Percentiles rank a stretch among this genome's conserved stretches.
Conservation (phyloP, 2,329 filamentous ascomycete genomes). For the Calonectria pteridis region DNA sequence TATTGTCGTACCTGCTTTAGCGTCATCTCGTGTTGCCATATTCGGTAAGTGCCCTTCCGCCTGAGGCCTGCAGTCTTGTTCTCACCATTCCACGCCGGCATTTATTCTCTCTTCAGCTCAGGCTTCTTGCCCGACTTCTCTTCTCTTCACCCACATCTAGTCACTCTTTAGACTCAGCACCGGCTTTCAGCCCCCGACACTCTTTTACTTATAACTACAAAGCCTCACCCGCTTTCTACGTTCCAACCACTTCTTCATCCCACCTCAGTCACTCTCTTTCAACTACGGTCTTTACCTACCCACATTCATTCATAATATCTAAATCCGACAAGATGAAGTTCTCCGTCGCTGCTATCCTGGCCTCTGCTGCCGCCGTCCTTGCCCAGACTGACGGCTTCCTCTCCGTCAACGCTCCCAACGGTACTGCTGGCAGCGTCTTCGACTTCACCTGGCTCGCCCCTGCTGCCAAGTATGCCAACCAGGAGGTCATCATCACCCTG, state of each 20-base stretch:
- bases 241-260: slow-evolving; percentile 27
- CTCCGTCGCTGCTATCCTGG: slow-evolving; percentile 62
- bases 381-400: slow-evolving; percentile 71
- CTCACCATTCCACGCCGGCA: slow-evolving; percentile 37
- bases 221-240: slow-evolving; percentile 34
- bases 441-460: slow-evolving; percentile 51
- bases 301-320: slow-evolving; percentile 38
- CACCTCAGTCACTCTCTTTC: slow-evolving; percentile 32
- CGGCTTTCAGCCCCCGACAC: slow-evolving; percentile 47
- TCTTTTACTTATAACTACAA: slow-evolving; percentile 46
- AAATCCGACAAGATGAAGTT: slow-evolving; percentile 66
- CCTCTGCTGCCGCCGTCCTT: slow-evolving; percentile 62
- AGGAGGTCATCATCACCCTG: slow-evolving; percentile 65
- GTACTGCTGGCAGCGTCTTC: background rate
- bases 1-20: slow-evolving; percentile 31
- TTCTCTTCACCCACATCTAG: slow-evolving; percentile 44
- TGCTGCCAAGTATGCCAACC: slow-evolving; percentile 50
- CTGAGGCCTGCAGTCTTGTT: slow-evolving; percentile 13
- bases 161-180: slow-evolving; percentile 45
- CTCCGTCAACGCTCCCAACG: slow-evolving; percentile 53
- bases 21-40: slow-evolving; percentile 15
- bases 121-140: slow-evolving; percentile 30
- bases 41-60: slow-evolving; percentile 25
- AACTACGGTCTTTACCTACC: slow-evolving; percentile 15
- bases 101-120: slow-evolving; percentile 40